These are phyloP conservation scores for Nemophila menziesii DNA, from an alignment of 257 asterid species.

Conservation along the genomic window DNA sequence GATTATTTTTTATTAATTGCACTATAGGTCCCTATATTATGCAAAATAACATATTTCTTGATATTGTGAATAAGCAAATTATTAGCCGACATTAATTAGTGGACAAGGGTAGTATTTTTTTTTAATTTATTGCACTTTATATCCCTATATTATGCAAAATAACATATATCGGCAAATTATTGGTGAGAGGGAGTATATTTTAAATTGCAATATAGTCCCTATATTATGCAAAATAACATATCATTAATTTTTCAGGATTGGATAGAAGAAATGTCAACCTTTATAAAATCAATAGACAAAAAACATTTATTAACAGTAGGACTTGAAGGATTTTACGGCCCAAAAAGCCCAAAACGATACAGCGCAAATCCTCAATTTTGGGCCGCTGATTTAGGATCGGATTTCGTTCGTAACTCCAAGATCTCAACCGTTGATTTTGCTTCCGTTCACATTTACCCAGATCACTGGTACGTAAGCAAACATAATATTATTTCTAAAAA, in stretches of 20 bases:
- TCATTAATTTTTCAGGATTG: constrained; percentile 61
- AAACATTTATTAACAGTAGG: constrained; percentile 88
- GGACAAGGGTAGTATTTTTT: too few species aligned
- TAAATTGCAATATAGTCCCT: too few species aligned
- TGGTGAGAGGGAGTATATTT: too few species aligned
- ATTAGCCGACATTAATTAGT: too few species aligned
- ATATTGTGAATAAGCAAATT: too few species aligned
- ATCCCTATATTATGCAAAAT: too few species aligned
- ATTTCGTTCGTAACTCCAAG: constrained; percentile 79
- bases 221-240: constrained; percentile 6
- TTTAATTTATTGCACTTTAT: too few species aligned
- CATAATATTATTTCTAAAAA: too few species aligned
- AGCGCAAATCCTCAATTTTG: constrained; percentile 82
- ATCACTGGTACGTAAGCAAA: constrained; percentile 52
- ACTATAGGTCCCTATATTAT: too few species aligned
- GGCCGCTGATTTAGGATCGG: constrained; percentile 95
- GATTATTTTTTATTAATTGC: too few species aligned
- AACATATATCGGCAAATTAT: too few species aligned
- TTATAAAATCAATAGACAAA: constrained; percentile 67
- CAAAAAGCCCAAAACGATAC: constrained; percentile 59
- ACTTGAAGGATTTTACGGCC: constrained; percentile 97
- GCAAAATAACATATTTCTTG: too few species aligned
- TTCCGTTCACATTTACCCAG: constrained; percentile 91
- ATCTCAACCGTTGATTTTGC: constrained; percentile 82
- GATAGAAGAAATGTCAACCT: constrained; percentile 93